phyloP scores from a whole-genome alignment of 2,329 filamentous ascomycete genomes.

The Rhynchosporium graminicola region DNA sequence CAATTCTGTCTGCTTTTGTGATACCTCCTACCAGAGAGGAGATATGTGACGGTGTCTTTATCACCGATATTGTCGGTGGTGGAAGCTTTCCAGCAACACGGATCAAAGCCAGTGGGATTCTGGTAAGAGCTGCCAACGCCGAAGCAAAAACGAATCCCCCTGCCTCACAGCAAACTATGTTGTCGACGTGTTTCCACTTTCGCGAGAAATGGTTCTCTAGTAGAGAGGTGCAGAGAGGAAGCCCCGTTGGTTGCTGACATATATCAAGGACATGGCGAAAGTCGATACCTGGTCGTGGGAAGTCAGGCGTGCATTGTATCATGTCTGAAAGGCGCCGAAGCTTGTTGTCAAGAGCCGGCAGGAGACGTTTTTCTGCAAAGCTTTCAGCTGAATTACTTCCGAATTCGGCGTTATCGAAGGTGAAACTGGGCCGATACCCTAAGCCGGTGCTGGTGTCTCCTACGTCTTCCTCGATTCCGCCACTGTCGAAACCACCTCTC shows the following conservation, averaged over 20 bases:
- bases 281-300: constrained; percentile 52
- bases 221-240: constrained; percentile 53
- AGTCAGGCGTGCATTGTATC: constrained; percentile 52
- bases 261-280: constrained; percentile 63
- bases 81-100: constrained; percentile 61
- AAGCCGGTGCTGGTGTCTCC: constrained; percentile 32
- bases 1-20: constrained; percentile 45
- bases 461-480: constrained; percentile 24
- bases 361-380: constrained; percentile 47
- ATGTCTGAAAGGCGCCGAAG: constrained; percentile 51
- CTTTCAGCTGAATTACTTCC: constrained; percentile 43
- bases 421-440: constrained; percentile 46
- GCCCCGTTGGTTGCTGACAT: constrained; percentile 50
- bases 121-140: constrained; percentile 46
- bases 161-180: constrained; percentile 55
- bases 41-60: constrained; percentile 54
- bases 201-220: constrained; percentile 48
- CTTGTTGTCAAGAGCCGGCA: constrained; percentile 49
- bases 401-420: constrained; percentile 53
- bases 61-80: constrained; percentile 52
- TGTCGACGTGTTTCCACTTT: constrained; percentile 49
- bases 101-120: constrained; percentile 51
- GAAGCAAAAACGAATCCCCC: constrained; percentile 59
- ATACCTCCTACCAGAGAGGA: constrained; percentile 44
- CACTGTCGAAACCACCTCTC: constrained; percentile 35